These are phyloP conservation scores for Capronia epimyces DNA, from an alignment of 2,329 filamentous ascomycete genomes.

Conservation along the genomic window DNA sequence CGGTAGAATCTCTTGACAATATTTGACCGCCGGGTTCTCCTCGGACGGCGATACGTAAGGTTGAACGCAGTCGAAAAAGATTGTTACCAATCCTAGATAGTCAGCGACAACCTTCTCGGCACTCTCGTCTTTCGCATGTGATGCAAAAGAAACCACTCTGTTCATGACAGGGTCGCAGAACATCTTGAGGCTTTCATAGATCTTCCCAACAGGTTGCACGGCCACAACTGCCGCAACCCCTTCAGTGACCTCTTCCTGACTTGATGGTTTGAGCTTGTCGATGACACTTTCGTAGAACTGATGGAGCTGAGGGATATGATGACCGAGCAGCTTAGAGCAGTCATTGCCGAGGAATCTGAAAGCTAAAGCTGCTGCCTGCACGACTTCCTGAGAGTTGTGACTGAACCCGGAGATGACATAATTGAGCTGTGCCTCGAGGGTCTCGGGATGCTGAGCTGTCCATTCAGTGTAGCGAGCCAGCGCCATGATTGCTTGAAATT, in stretches of 20 bases:
- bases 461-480: constrained; percentile 95
- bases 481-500: constrained; percentile 97
- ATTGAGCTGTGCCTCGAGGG: constrained; percentile 84
- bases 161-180: constrained; percentile 89
- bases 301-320: constrained; percentile 79
- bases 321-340: constrained; percentile 78
- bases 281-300: constrained; percentile 87
- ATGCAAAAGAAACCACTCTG: constrained; percentile 78
- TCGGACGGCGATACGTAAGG: constrained; percentile 67
- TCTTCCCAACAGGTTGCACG: constrained; percentile 71
- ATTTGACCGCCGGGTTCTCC: constrained; percentile 87
- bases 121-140: constrained; percentile 74
- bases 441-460: constrained; percentile 90
- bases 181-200: constrained; percentile 79
- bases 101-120: constrained; percentile 83
- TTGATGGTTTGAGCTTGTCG: constrained; percentile 74
- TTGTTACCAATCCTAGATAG: constrained; percentile 84
- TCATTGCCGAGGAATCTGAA: constrained; percentile 98
- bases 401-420: constrained; percentile 94
- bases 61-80: constrained; percentile 73
- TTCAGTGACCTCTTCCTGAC: constrained; percentile 94
- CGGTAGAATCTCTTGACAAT: constrained; percentile 90
- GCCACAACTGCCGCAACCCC: constrained; percentile 89
- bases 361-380: constrained; percentile 83
- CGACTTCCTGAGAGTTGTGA: constrained; percentile 80